These are phyloP conservation scores for Trichoderma atrobrunneum DNA, from an alignment of 2,329 filamentous ascomycete species.

Conservation along the genomic window DNA sequence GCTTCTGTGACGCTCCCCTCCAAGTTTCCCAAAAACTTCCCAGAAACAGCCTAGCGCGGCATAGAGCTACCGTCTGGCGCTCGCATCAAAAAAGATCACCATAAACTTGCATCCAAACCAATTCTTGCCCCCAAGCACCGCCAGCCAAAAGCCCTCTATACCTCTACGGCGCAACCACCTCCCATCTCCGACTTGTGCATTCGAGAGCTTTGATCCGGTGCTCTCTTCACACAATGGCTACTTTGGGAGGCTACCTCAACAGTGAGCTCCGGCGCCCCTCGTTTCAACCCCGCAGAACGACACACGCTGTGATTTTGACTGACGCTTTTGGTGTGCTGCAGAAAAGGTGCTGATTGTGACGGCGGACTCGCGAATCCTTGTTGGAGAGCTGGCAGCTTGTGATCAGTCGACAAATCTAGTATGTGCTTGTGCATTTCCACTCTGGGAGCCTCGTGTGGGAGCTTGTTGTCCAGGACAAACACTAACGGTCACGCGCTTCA, in stretches of 20 bases:
- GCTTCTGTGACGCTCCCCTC: background rate
- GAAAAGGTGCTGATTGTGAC: conserved; percentile 92
- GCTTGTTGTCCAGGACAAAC: background rate
- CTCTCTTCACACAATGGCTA: conserved; percentile 36
- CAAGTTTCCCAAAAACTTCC: background rate
- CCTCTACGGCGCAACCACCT: background rate
- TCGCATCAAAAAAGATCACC: conserved; percentile 1
- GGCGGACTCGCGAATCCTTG: conserved; percentile 81
- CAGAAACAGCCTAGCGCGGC: conserved; percentile 19
- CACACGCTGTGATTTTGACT: background rate
- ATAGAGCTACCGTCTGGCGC: conserved; percentile 8
- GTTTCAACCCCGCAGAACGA: conserved; percentile 11
- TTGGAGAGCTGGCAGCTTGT: conserved; percentile 78
- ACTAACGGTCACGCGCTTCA: conserved; percentile 31
- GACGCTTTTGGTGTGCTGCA: conserved; percentile 37
- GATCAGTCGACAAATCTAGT: conserved; percentile 91
- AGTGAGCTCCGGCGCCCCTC: conserved; percentile 35
- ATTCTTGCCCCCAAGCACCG: background rate
- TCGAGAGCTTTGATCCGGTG: background rate
- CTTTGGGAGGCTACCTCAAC: conserved; percentile 45
- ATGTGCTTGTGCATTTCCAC: conserved; percentile 18
- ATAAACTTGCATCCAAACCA: background rate
- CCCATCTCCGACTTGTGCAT: background rate
- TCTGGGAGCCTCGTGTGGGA: background rate
- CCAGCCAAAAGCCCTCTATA: background rate